These are phyloP conservation scores for Colletotrichum costaricense DNA, from an alignment of 2,329 filamentous ascomycete species.

Conservation along the genomic window DNA sequence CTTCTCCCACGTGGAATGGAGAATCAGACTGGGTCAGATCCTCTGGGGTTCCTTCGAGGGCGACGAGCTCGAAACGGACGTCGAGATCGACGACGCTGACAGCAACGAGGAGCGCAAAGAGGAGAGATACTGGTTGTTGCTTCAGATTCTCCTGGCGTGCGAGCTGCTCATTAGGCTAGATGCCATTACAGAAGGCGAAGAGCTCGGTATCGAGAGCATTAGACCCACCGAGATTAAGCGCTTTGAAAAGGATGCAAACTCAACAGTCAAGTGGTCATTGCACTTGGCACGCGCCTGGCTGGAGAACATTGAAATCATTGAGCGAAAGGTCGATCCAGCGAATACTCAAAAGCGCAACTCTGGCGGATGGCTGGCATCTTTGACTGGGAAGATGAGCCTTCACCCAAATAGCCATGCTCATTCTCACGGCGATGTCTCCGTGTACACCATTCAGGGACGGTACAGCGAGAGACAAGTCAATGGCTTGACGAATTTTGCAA, in stretches of 20 bases:
- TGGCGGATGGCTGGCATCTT: constrained; percentile 65
- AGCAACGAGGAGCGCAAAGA: constrained; percentile 64
- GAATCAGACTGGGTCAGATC: constrained; percentile 78
- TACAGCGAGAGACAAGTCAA: constrained; percentile 69
- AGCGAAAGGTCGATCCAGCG: constrained; percentile 37
- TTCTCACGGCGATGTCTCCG: constrained; percentile 42
- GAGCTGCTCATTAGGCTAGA: constrained; percentile 75
- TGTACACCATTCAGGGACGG: constrained; percentile 65
- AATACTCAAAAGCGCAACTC: constrained; percentile 41
- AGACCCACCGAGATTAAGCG: constrained; percentile 67
- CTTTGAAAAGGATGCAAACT: constrained; percentile 71
- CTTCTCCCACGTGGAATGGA: constrained; percentile 80
- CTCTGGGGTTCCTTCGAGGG: constrained; percentile 70
- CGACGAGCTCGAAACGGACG: constrained; percentile 64
- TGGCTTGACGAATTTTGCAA: constrained; percentile 73
- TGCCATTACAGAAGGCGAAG: constrained; percentile 70
- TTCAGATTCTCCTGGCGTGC: constrained; percentile 73
- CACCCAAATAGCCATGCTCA: constrained; percentile 45
- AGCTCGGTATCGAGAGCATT: constrained; percentile 62
- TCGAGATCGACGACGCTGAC: constrained; percentile 61
- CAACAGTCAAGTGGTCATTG: constrained; percentile 75
- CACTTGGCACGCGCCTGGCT: constrained; percentile 74
- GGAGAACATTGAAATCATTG: constrained; percentile 73
- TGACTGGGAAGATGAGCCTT: constrained; percentile 66
- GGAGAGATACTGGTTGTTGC: constrained; percentile 74